Evolutionary conservation across 2,329 filamentous ascomycete genomes (phyloP).

Genomic region (Calonectria honghensis): DNA sequence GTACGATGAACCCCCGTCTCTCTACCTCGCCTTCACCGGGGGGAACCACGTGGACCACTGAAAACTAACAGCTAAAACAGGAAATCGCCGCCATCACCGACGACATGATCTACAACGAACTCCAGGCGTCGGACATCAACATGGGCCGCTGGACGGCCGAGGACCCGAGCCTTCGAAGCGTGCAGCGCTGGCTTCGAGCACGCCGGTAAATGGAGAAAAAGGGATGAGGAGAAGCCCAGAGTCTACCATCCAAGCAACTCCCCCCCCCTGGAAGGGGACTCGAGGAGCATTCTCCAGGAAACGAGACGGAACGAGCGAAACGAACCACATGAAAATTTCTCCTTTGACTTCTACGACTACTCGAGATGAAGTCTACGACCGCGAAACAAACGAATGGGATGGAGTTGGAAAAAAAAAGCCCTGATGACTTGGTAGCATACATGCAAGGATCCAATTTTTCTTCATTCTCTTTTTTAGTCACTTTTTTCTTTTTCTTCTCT

Average conservation of each 20-base stretch:
- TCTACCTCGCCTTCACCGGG: neutral
- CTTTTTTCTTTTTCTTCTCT: slow-evolving; percentile 1
- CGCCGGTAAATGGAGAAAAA: slow-evolving; percentile 49
- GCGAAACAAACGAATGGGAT: slow-evolving; percentile 39
- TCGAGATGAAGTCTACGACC: slow-evolving; percentile 50
- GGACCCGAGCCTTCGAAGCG: slow-evolving; percentile 74
- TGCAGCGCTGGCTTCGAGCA: slow-evolving; percentile 75
- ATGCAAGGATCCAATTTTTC: slow-evolving; percentile 41
- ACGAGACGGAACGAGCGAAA: slow-evolving; percentile 46
- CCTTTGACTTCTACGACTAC: slow-evolving; percentile 52
- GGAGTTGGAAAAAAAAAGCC: slow-evolving; percentile 38
- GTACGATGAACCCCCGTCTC: slow-evolving; percentile 64
- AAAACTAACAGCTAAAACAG: slow-evolving; percentile 53
- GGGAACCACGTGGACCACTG: slow-evolving; percentile 1
- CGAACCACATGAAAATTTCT: slow-evolving; percentile 42
- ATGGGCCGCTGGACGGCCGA: slow-evolving; percentile 78
- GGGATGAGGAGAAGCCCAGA: slow-evolving; percentile 40
- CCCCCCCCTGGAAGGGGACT: neutral
- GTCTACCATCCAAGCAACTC: slow-evolving; percentile 28
- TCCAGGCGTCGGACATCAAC: slow-evolving; percentile 71
- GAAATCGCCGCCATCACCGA: slow-evolving; percentile 76
- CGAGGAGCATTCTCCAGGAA: slow-evolving; percentile 13
- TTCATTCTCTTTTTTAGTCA: neutral
- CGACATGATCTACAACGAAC: slow-evolving; percentile 74
- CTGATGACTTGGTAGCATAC: slow-evolving; percentile 36